Evolutionary conservation across 306 rosid genomes (phyloP).

Genomic region (Medicago arabica): DNA sequence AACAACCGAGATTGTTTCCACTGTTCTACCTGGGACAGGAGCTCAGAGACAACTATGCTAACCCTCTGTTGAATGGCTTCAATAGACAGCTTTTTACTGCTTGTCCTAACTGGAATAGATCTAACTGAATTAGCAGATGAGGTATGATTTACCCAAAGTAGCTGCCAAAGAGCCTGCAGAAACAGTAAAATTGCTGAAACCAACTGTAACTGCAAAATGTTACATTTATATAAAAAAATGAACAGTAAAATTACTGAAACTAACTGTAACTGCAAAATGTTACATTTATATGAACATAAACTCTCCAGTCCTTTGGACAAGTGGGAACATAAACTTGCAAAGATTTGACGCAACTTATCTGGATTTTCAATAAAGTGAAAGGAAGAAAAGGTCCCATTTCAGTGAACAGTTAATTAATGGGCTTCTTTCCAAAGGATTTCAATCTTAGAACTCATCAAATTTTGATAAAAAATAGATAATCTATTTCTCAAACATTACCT

Average conservation of each 20-base stretch:
- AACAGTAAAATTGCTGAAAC: conserved; percentile 28
- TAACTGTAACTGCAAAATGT: conserved; percentile 31
- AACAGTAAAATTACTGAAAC: conserved; percentile 29
- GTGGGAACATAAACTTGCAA: conserved; percentile 30
- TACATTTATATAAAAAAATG: conserved; percentile 12
- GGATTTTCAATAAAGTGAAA: conserved; percentile 21
- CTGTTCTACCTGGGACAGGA: conserved; percentile 87
- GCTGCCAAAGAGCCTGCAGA: conserved; percentile 97
- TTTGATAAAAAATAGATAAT: conserved; percentile 29
- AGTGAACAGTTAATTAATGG: conserved; percentile 13
- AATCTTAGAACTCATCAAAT: conserved; percentile 37
- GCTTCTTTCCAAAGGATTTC: background rate
- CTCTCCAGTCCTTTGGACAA: conserved; percentile 17
- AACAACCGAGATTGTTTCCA: conserved; percentile 40
- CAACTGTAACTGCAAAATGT: conserved; percentile 30
- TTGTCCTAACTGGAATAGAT: conserved; percentile 45
- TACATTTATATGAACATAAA: conserved; percentile 21
- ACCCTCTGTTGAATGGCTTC: conserved; percentile 87
- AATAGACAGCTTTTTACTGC: conserved; percentile 64
- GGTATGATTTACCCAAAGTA: conserved; percentile 85
- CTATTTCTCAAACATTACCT: conserved; percentile 59
- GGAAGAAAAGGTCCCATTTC: conserved; percentile 23
- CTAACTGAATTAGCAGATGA: conserved; percentile 59
- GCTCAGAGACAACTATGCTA: conserved; percentile 85
- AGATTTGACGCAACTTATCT: conserved; percentile 19